phyloP scores from a whole-genome alignment of 768 basidiomycete species.

The Infundibulicybe gibba region DNA sequence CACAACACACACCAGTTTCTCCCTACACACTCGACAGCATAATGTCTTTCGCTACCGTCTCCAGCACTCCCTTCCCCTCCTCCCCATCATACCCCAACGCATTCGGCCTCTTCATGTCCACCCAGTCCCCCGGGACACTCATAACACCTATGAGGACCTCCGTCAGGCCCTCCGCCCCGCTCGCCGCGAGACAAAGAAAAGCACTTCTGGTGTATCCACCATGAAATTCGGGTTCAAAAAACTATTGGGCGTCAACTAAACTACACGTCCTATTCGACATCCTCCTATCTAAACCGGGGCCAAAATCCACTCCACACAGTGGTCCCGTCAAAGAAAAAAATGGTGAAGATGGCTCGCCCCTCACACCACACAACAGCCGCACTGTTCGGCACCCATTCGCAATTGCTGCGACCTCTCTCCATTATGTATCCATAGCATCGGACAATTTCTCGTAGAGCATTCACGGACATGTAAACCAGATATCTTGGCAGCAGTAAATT shows the following conservation, averaged over 20 bases:
- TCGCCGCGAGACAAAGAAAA: conserved; percentile 13
- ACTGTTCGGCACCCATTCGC: no score
- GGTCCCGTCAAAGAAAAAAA: no score
- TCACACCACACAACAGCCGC: no score
- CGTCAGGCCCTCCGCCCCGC: conserved; percentile 28
- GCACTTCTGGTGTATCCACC: conserved; percentile 7
- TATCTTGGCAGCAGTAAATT: no score
- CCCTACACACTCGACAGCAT: neutral
- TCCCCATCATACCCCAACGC: conserved; percentile 18
- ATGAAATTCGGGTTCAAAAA: conserved; percentile 10
- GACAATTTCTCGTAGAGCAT: no score
- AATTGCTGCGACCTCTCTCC: no score
- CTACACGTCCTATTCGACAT: neutral
- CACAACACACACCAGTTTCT: neutral
- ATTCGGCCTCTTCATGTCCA: conserved; percentile 31
- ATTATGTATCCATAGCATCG: no score
- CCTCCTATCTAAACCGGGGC: neutral
- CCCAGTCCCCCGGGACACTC: conserved; percentile 33
- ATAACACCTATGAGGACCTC: conserved; percentile 34
- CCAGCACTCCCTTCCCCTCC: conserved; percentile 21
- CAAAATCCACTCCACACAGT: neutral
- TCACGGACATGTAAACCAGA: no score
- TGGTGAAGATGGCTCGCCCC: no score
- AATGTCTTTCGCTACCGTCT: conserved; percentile 27
- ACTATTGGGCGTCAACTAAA: conserved; percentile 9